These are phyloP conservation scores for Aspergillus pseudonomiae DNA, from an alignment of 2,329 filamentous ascomycete species.

Conservation along the genomic window DNA sequence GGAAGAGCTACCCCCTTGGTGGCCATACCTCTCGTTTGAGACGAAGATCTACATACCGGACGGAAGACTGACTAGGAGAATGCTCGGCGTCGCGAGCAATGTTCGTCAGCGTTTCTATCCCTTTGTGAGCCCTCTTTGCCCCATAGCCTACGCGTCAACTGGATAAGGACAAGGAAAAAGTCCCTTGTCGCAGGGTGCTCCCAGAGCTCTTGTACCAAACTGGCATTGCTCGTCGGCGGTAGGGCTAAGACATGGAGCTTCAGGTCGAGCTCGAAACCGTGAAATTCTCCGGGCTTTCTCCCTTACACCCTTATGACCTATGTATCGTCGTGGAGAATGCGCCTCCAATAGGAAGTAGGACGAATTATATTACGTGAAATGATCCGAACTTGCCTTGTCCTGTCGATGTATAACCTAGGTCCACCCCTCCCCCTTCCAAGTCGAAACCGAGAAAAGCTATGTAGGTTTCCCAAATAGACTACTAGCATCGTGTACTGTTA, in stretches of 20 bases:
- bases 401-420: background rate
- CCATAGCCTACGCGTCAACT: background rate
- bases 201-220: background rate
- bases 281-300: background rate
- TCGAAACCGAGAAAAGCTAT: background rate
- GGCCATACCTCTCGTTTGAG: background rate
- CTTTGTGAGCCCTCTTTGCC: background rate
- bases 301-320: background rate
- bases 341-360: background rate
- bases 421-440: background rate
- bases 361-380: background rate
- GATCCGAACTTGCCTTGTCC: background rate
- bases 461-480: background rate
- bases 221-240: background rate
- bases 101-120: conserved; percentile 4
- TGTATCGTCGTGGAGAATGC: background rate
- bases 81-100: conserved; percentile 1
- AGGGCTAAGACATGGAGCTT: background rate
- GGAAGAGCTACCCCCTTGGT: background rate
- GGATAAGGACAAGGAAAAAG: background rate
- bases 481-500: background rate
- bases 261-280: background rate
- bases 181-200: background rate
- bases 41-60: conserved; percentile 3
- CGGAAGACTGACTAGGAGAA: conserved; percentile 5